Base-by-base conservation (phyloP, 768 basidiomycete genomes). In the Favolaschia claudopus region DNA sequence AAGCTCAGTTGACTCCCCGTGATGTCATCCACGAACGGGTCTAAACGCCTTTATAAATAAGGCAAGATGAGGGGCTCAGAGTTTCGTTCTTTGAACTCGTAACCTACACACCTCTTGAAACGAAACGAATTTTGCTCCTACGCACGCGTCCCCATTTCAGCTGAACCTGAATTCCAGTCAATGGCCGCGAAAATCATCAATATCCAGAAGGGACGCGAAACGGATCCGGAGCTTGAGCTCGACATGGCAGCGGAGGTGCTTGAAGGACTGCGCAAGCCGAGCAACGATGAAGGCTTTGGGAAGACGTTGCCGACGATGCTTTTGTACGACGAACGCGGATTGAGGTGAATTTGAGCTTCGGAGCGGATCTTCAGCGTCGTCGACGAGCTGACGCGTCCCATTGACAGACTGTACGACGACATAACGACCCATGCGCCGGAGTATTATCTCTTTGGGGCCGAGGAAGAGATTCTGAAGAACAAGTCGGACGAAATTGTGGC, bases 391-490 rank as follows among this genome's bases (percentile, higher is more conserved):
- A 45, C 28, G 31, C 25, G 46, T 29, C 5, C 1, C 9, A 13
- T 29, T 46, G 22, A 12, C 50, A 64, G 86, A 72, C 79, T 95
- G 15, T 96, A 95, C 76, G 95, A 96, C 75, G 80, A 85, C 34
- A 91, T 96, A 45, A 95, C 94, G 2, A 89, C 89, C 8, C 76
- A 85, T 27, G 89, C 82, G 1, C 79, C 83, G 12, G 91, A 94
- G 67, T 99, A 99, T 71, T 99, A 99, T 70, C 81, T 95, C 32
- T 99, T 96, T 72, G 75, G 79, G 4, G 92, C 93, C 0, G 97
- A 99, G 74, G 89, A 96, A 69, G 82, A 88, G 58, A 91, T 99
- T 56, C 78, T 99, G 62, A 88, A 86, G 74, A 77, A 71, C 24
- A 81, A 91, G 60, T 88, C 87, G 2, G 77, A 83, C 40, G 89